Conservation (phyloP, 148 eudicot species). For the Pharnaceum exiguum region DNA sequence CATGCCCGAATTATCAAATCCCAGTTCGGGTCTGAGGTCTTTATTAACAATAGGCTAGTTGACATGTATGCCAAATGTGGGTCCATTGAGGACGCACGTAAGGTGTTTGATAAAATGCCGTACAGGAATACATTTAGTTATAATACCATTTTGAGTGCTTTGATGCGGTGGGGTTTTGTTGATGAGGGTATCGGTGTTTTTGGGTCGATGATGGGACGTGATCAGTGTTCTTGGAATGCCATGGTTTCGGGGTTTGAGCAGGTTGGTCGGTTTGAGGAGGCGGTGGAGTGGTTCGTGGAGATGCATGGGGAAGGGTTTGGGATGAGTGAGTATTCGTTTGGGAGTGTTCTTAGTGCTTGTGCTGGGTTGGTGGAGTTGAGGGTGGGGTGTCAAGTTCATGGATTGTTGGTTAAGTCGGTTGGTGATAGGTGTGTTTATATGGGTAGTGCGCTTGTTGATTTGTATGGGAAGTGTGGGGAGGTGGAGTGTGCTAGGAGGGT, state of each 20-base stretch:
- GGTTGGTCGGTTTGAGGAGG: conserved; percentile 43
- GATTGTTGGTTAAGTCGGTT: conserved; percentile 42
- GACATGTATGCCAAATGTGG: conserved; percentile 67
- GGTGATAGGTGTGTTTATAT: conserved; percentile 51
- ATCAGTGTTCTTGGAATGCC: conserved; percentile 88
- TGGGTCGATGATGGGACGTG: conserved; percentile 46
- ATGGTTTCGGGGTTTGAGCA: conserved; percentile 80
- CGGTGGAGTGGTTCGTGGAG: conserved; percentile 48
- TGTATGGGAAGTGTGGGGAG: conserved; percentile 72
- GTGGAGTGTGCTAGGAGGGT: conserved; percentile 54
- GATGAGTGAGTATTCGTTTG: conserved; percentile 60
- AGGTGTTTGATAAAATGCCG: conserved; percentile 70
- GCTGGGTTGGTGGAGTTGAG: conserved; percentile 48
- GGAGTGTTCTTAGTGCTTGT: conserved; percentile 85
- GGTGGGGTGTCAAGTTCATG: conserved; percentile 66
- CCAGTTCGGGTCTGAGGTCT: conserved; percentile 49
- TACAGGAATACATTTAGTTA: conserved; percentile 53
- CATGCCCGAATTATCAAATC: conserved; percentile 66
- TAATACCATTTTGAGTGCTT: conserved; percentile 47
- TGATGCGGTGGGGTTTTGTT: conserved; percentile 39
- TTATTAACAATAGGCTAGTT: conserved; percentile 71
- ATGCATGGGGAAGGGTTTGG: conserved; percentile 60
- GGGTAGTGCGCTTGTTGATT: conserved; percentile 84
- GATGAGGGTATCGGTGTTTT: conserved; percentile 54
- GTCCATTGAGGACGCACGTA: conserved; percentile 38